Conservation (phyloP, 2,329 filamentous ascomycete species). For the Albifimbria verrucaria region DNA sequence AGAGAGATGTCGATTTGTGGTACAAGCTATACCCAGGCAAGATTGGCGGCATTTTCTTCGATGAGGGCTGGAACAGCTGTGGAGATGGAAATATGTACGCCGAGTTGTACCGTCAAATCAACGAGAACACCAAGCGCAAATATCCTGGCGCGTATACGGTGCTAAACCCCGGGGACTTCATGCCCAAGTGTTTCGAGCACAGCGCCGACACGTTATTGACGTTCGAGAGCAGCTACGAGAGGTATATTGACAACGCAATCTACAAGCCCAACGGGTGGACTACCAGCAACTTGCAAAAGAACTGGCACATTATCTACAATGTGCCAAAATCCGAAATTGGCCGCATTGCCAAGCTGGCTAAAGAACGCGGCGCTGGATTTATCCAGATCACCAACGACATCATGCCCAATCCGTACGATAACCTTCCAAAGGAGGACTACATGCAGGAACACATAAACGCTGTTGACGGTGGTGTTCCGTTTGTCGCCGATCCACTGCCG, state of each 20-base stretch:
- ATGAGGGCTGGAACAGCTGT: slow-evolving; percentile 25
- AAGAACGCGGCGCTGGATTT: slow-evolving; percentile 3
- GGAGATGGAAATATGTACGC: slow-evolving; percentile 21
- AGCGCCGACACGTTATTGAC: slow-evolving; percentile 29
- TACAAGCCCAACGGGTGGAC: slow-evolving; percentile 22
- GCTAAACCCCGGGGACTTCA: slow-evolving; percentile 16
- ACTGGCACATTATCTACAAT: slow-evolving; percentile 29
- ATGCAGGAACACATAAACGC: slow-evolving; percentile 5
- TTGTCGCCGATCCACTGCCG: no score
- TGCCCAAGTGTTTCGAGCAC: slow-evolving; percentile 24
- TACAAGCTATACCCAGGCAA: slow-evolving; percentile 17
- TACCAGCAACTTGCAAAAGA: slow-evolving; percentile 22
- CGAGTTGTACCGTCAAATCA: slow-evolving; percentile 23
- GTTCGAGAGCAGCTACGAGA: slow-evolving; percentile 21
- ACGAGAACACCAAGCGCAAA: slow-evolving; percentile 17
- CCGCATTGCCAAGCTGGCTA: slow-evolving; percentile 4
- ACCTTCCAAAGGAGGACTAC: slow-evolving; percentile 6
- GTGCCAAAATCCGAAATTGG: slow-evolving; percentile 13
- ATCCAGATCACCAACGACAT: slow-evolving; percentile 7
- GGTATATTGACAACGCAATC: slow-evolving; percentile 16
- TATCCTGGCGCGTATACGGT: slow-evolving; percentile 20
- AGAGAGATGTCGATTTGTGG: slow-evolving; percentile 20
- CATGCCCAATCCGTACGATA: slow-evolving; percentile 9
- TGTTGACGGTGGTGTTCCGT: slow-evolving; percentile 5
- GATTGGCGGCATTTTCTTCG: slow-evolving; percentile 29